These are phyloP conservation scores for Penicillium sp. DNA, from an alignment of 2,329 filamentous ascomycete genomes.

Conservation along the genomic window DNA sequence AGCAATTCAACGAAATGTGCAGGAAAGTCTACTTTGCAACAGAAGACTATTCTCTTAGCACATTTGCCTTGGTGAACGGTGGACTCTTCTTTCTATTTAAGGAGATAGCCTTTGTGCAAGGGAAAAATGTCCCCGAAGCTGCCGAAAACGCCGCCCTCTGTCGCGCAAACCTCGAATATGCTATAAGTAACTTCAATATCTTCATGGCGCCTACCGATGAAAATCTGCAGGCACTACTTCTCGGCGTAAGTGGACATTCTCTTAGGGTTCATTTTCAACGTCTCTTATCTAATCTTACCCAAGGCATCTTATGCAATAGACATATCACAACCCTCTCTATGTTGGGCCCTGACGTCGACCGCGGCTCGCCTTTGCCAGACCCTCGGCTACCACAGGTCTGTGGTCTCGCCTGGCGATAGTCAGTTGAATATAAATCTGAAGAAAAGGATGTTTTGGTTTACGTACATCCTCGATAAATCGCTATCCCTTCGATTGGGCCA, in stretches of 20 bases:
- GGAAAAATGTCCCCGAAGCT: conserved; percentile 23
- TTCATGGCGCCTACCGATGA: conserved; percentile 54
- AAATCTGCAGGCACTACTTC: conserved; percentile 57
- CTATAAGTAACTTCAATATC: conserved; percentile 49
- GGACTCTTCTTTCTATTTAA: conserved; percentile 36
- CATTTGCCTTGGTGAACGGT: conserved; percentile 38
- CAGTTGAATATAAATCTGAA: conserved; percentile 24
- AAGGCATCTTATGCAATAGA: conserved; percentile 62
- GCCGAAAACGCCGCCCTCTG: conserved; percentile 32
- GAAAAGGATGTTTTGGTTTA: conserved; percentile 53
- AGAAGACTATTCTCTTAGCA: conserved; percentile 38
- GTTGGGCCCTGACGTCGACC: conserved; percentile 59
- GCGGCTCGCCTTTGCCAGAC: conserved; percentile 60
- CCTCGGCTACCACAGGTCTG: conserved; percentile 56
- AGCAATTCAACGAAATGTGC: conserved; percentile 36
- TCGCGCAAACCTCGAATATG: conserved; percentile 43
- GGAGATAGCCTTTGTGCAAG: conserved; percentile 15
- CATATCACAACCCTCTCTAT: conserved; percentile 58
- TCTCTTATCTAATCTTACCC: conserved; percentile 21
- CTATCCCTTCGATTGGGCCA: conserved; percentile 59
- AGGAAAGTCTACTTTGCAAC: conserved; percentile 42
- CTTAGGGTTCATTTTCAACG: conserved; percentile 16
- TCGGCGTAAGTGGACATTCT: conserved; percentile 46
- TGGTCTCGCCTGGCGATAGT: conserved; percentile 25
- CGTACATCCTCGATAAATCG: conserved; percentile 58